Base-by-base conservation (phyloP, 1,139 yeast genomes). In the Yamadazyma pseudoaaseri region DNA sequence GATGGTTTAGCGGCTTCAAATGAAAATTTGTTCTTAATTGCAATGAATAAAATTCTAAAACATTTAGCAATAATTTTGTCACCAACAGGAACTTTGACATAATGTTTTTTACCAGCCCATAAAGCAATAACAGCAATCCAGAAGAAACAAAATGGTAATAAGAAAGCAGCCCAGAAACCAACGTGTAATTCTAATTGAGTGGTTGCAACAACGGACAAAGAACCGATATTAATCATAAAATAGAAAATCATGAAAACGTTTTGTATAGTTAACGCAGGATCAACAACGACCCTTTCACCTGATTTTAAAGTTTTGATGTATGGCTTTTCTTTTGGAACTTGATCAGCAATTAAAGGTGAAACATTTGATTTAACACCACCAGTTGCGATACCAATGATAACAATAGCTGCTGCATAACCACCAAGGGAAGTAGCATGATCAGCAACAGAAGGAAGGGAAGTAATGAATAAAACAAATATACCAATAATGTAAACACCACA, bases 361-460 rank as follows among this genome's bases (percentile, higher is more conserved):
- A 85, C 81, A 49, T 85, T 84, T 26, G 92, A 71, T 59, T 86
- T 86, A 56, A 86, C 85, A 54, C 89, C 81, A 52, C 95, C 94
- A 23, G 94, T 81, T 37, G 87, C 94, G 29, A 83, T 47, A 50
- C 94, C 92, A 52, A 85, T 76, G 36, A 81, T 58, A 40, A 85
- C 64, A 58, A 86, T 79, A 30, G 85, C 71, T 31, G 75, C 70
- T 68, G 75, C 44, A 77, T 78, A 58, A 18, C 74, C 75, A 65
- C 82, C 62, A 61, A 63, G 48, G 50, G 69, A 57, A 60, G 75
- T 49, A 55, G 61, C 69, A 33, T 62, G 60, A 17, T 60, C 55
- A 26, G 83, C 70, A 39, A 82, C 73, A 14, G 72, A 54, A 20
- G 94, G 92, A 39, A 86, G 60, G 8, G 92, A 81, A 30, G 95